Evolutionary conservation across 768 basidiomycete species (phyloP).

Genomic region (Lentinus brumalis): DNA sequence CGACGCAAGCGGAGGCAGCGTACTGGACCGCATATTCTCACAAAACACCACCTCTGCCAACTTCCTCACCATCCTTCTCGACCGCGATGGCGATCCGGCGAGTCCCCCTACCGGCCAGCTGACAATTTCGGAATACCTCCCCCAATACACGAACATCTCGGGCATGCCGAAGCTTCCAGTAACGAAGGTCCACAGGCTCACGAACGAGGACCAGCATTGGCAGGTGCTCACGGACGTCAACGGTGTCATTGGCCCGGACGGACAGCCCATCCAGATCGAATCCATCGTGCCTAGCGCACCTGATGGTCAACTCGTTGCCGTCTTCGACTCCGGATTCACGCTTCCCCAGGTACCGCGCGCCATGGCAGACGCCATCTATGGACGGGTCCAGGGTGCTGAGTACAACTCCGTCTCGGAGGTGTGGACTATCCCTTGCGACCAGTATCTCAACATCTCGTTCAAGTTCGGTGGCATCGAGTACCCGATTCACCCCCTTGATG

Average conservation of each 20-base stretch:
- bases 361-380: constrained; percentile 81
- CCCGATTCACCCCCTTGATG: constrained; percentile 76
- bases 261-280: constrained; percentile 55
- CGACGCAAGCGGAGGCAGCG: constrained; percentile 51
- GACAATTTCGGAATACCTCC: constrained; percentile 64
- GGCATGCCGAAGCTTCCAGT: constrained; percentile 67
- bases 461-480: constrained; percentile 69
- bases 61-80: constrained; percentile 71
- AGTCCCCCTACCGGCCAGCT: constrained; percentile 61
- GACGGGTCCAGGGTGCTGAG: constrained; percentile 71
- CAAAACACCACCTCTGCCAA: constrained; percentile 55
- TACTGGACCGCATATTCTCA: constrained; percentile 67
- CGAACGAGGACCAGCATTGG: constrained; percentile 80
- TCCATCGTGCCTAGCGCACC: constrained; percentile 75
- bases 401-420: constrained; percentile 56
- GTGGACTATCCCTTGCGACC: constrained; percentile 78
- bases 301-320: constrained; percentile 63
- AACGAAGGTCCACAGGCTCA: constrained; percentile 59
- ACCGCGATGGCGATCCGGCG: constrained; percentile 57
- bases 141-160: constrained; percentile 62
- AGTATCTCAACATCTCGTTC: constrained; percentile 70
- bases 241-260: constrained; percentile 80
- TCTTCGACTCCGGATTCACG: constrained; percentile 76
- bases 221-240: constrained; percentile 67
- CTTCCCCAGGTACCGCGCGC: constrained; percentile 71